Conservation (phyloP, 2,329 filamentous ascomycete genomes). For the Penicillium sp. region DNA sequence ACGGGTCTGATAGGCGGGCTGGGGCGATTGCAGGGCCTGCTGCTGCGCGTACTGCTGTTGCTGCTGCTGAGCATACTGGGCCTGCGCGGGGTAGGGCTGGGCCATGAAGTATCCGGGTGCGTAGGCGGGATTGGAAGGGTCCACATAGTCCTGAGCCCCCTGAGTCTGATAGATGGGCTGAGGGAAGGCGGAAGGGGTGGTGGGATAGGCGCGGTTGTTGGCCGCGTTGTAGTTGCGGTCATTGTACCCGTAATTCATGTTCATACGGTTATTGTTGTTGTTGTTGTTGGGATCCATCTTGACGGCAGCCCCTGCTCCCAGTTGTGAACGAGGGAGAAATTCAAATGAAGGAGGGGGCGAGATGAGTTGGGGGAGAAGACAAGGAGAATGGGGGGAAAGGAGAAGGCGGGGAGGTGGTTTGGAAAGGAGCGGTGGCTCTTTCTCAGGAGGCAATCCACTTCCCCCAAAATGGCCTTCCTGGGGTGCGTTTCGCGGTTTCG, state of each 20-base stretch:
- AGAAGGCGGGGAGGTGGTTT: conserved; percentile 22
- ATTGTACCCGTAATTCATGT: conserved; percentile 58
- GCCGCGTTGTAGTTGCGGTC: conserved; percentile 66
- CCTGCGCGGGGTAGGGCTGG: conserved; percentile 61
- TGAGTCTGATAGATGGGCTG: conserved; percentile 76
- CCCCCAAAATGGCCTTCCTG: background rate
- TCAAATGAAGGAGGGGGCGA: conserved; percentile 20
- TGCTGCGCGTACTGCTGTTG: conserved; percentile 58
- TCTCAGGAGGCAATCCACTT: conserved; percentile 30
- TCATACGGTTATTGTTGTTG: conserved; percentile 60
- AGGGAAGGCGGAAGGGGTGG: conserved; percentile 93
- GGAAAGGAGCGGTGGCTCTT: conserved; percentile 36
- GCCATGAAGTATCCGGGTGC: conserved; percentile 64
- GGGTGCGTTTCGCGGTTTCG: conserved; percentile 1
- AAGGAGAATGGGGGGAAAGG: conserved; percentile 21
- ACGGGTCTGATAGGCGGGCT: conserved; percentile 57
- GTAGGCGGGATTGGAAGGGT: conserved; percentile 50
- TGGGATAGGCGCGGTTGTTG: conserved; percentile 73
- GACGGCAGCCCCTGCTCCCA: conserved; percentile 55
- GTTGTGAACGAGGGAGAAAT: conserved; percentile 11
- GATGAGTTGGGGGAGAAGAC: conserved; percentile 19
- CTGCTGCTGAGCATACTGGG: conserved; percentile 44
- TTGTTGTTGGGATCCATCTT: conserved; percentile 55
- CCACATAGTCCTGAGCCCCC: conserved; percentile 64
- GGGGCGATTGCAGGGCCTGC: conserved; percentile 58